Evolutionary conservation across 768 basidiomycete genomes (phyloP), one percentile per base, ranked within the genome.

Genomic region (Hypholoma fasciculare): DNA sequence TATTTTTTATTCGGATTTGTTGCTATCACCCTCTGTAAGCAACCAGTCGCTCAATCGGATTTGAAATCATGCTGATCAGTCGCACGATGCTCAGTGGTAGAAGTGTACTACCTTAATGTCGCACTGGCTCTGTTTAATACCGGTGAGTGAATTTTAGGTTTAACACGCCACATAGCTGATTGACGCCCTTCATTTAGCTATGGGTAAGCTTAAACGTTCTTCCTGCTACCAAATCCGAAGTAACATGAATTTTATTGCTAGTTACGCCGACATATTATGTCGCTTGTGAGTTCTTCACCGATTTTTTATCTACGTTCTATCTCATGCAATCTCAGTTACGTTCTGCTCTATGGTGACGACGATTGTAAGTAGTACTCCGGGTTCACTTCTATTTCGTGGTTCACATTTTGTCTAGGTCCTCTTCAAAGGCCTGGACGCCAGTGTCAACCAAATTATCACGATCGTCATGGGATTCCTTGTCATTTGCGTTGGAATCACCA

Each of bases 81-180:
- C 42, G 9, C 23, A 4, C n/a, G 20, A 27, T 12, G 5, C 42
- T 13, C 46, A 91, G 89, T 94, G 56, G 87, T 88, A 57, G 96
- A 98, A 71, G 92, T 98, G 66, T 96, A 92, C 74, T 98, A 94
- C 75, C 82, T 98, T 59, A 98, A 97, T 74, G 88, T 95, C 59
- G 97, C 97, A 16, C 86, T 99, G 59, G 97, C 95, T 57, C 76
- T 98, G 37, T 98, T 95, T 80, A 96, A 97, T 74, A 92, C 91
- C 54, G 90, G 89, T 88, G 61, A 61, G 85, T 63, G 16, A 38
- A 48, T 49, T 16, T 46, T 38, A 26, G 14, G 19, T 36, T 8
- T 43, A n/a, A n/a, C 50, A 53, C 23, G 34, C 11, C 13, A 46
- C 54, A 30, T 54, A 58, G 39, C 59, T 60, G 50, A 62, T 56